Conservation (phyloP, 305 asterid genomes). For the Fraxinus latifolia region DNA sequence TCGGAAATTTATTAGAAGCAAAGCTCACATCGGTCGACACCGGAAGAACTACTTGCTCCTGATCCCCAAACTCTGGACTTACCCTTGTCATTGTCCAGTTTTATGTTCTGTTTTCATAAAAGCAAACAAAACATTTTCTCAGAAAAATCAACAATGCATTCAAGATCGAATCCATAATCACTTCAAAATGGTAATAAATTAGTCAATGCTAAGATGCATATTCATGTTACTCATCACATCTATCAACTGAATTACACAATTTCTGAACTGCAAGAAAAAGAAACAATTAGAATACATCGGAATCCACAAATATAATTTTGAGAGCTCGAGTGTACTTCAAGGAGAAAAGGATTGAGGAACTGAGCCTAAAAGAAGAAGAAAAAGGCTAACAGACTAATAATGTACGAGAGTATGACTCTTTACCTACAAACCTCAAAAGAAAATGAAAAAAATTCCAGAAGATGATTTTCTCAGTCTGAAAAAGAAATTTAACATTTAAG, state of each 20-base stretch:
- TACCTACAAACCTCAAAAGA: not conserved
- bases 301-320: not conserved
- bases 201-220: not conserved
- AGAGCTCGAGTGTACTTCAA: not conserved
- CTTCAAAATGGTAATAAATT: not conserved
- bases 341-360: not conserved
- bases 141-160: not conserved
- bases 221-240: not conserved
- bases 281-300: not conserved
- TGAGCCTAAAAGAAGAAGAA: not conserved
- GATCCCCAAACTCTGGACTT: conserved; percentile 69
- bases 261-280: not conserved
- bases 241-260: not conserved
- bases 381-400: not conserved
- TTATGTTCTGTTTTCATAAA: conserved; percentile 29
- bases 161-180: not conserved
- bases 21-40: conserved; percentile 80
- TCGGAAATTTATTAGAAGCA: conserved; percentile 65
- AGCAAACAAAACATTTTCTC: not conserved
- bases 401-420: not conserved
- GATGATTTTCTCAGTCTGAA: not conserved
- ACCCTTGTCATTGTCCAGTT: conserved; percentile 73
- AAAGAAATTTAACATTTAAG: not conserved
- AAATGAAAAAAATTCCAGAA: conserved; percentile 3
- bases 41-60: conserved; percentile 52